These are phyloP conservation scores for Boletus tylopilopsis DNA, from an alignment of 768 basidiomycete genomes.

Conservation along the genomic window DNA sequence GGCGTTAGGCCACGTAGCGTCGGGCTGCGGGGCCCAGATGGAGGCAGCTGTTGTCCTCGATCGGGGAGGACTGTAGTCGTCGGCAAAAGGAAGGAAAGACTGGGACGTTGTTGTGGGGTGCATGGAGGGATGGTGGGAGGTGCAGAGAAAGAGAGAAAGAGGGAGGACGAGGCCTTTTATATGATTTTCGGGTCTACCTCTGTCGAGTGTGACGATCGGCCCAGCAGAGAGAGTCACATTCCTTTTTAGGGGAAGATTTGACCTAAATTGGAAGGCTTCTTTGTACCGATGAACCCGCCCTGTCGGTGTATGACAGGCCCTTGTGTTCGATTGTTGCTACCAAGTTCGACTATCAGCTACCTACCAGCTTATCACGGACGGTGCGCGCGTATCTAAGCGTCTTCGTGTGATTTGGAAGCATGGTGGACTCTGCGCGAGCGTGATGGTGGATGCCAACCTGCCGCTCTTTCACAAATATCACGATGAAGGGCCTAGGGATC, in stretches of 20 bases:
- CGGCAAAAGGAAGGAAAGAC: constrained; percentile 33
- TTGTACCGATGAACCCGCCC: constrained; percentile 23
- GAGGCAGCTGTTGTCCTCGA: constrained; percentile 47
- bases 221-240: constrained; percentile 26
- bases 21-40: constrained; percentile 83
- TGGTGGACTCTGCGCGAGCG: background rate
- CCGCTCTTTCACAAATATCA: constrained; percentile 26
- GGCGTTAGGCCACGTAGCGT: constrained; percentile 64
- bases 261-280: constrained; percentile 29
- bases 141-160: constrained; percentile 36
- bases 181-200: constrained; percentile 25
- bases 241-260: constrained; percentile 31
- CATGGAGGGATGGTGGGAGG: constrained; percentile 43
- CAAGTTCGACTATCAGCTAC: constrained; percentile 26
- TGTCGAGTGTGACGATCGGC: constrained; percentile 32
- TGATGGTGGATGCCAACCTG: constrained; percentile 15
- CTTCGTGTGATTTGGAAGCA: background rate
- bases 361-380: constrained; percentile 7
- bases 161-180: constrained; percentile 30
- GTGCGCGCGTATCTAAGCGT: background rate
- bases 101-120: constrained; percentile 22
- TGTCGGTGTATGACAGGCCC: constrained; percentile 26
- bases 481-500: constrained; percentile 21
- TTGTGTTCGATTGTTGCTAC: constrained; percentile 13
- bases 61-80: constrained; percentile 39